Percentiles rank a stretch among this genome's conserved stretches.
Conservation (phyloP, 73 alveolate species). For the Stentor coeruleus region DNA sequence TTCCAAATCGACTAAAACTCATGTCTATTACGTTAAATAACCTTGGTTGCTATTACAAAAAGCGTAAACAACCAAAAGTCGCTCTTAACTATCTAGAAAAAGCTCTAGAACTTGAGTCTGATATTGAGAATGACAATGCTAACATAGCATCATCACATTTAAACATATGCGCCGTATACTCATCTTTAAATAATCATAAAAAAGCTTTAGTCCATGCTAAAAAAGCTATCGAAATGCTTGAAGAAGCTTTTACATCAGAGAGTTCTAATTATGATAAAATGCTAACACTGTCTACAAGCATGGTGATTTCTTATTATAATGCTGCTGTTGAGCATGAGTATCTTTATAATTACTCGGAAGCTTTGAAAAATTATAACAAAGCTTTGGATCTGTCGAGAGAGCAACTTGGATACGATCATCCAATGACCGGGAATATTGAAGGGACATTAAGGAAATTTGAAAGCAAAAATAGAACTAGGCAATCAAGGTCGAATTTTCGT, state of each 20-base stretch:
- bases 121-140: neutral
- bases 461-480: too few relatives aligned
- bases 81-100: neutral
- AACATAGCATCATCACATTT: too few relatives aligned
- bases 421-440: too few relatives aligned
- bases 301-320: conserved; percentile 46
- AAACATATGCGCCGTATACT: neutral
- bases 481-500: too few relatives aligned
- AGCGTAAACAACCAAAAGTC: neutral
- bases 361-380: conserved; percentile 29
- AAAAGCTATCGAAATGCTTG: neutral
- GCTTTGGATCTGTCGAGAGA: too few relatives aligned
- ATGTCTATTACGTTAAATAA: conserved; percentile 38
- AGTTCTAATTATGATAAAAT: too few relatives aligned
- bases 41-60: conserved; percentile 52
- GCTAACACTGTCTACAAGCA: too few relatives aligned
- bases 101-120: neutral
- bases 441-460: too few relatives aligned
- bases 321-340: conserved; percentile 49
- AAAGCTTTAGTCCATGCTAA: neutral
- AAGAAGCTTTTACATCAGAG: neutral
- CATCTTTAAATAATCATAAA: neutral
- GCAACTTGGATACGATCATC: too few relatives aligned
- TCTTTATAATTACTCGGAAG: conserved; percentile 10
- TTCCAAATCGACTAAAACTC: neutral